These are phyloP conservation scores for Corynascus novoguineensis DNA, from an alignment of 495 filamentous ascomycete genomes.

Conservation along the genomic window DNA sequence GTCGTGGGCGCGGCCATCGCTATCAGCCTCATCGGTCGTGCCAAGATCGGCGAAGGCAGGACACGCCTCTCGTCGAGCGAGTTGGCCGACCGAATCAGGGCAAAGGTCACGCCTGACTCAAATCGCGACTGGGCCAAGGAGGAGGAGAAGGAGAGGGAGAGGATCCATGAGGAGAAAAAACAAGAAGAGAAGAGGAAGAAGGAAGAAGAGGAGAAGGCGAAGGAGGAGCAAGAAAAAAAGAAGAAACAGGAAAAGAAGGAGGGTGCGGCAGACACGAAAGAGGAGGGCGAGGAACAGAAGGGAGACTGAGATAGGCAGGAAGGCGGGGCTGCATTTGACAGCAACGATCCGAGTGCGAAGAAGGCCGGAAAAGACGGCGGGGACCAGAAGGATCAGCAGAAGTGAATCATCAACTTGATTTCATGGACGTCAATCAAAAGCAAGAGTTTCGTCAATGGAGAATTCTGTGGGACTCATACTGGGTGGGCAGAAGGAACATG, in stretches of 20 bases:
- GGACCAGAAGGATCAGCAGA: constrained; percentile 1
- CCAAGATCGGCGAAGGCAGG: constrained; percentile 64
- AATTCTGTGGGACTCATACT: too few relatives aligned
- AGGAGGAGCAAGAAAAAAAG: constrained; percentile 25
- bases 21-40: constrained; percentile 78
- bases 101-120: constrained; percentile 41
- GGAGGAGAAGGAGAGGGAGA: constrained; percentile 32
- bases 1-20: constrained; percentile 84
- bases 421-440: too few relatives aligned
- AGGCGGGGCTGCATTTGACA: not conserved
- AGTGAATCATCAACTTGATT: too few relatives aligned
- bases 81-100: constrained; percentile 44
- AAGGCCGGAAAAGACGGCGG: too few relatives aligned
- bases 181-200: constrained; percentile 32
- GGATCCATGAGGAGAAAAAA: constrained; percentile 30
- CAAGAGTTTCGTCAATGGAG: not conserved
- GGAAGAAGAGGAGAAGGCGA: constrained; percentile 27
- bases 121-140: constrained; percentile 35
- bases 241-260: constrained; percentile 13
- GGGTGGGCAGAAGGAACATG: too few relatives aligned
- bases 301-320: not conserved
- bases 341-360: too few relatives aligned
- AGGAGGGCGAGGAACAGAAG: constrained; percentile 1
- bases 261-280: not conserved
- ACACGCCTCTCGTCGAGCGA: constrained; percentile 51